A percentile compares a stretch with the other conserved stretches of the same genome.
Conservation (phyloP, 257 asterid species). For the Solanum medicagineum region DNA sequence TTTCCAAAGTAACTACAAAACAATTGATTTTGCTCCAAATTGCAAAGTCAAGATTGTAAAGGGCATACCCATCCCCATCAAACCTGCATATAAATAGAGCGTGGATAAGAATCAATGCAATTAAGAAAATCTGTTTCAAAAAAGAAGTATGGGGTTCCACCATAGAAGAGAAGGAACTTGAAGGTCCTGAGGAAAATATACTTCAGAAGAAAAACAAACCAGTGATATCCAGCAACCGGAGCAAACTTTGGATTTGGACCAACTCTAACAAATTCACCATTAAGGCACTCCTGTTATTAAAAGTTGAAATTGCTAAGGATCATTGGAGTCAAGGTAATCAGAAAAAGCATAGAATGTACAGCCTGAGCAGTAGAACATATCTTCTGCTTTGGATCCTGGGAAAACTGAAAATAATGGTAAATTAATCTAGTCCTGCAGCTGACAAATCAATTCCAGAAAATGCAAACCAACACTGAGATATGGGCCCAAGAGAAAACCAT, state of each 20-base stretch:
- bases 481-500: not conserved
- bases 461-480: not conserved
- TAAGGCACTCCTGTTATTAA: slow-evolving; percentile 68
- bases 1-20: not conserved
- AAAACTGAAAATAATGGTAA: not conserved
- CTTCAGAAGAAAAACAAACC: slow-evolving; percentile 27
- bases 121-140: not conserved
- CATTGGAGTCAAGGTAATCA: not conserved
- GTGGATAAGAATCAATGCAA: slow-evolving; percentile 5
- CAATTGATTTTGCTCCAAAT: slow-evolving; percentile 9
- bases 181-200: not conserved
- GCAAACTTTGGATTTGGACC: slow-evolving; percentile 88
- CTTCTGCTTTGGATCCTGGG: not conserved
- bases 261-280: slow-evolving; percentile 94
- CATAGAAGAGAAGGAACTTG: not conserved
- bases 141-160: not conserved
- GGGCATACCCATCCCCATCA: slow-evolving; percentile 96
- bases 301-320: not conserved
- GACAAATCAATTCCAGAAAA: not conserved
- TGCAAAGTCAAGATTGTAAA: slow-evolving; percentile 8
- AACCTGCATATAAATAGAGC: slow-evolving; percentile 56
- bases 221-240: slow-evolving; percentile 96
- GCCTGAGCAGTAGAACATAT: not conserved
- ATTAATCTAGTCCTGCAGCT: not conserved
- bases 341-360: not conserved